Evolutionary conservation across 129 eudicot genomes (phyloP), one percentile per base, ranked within the genome.

Genomic region (Lactuca saligna): DNA sequence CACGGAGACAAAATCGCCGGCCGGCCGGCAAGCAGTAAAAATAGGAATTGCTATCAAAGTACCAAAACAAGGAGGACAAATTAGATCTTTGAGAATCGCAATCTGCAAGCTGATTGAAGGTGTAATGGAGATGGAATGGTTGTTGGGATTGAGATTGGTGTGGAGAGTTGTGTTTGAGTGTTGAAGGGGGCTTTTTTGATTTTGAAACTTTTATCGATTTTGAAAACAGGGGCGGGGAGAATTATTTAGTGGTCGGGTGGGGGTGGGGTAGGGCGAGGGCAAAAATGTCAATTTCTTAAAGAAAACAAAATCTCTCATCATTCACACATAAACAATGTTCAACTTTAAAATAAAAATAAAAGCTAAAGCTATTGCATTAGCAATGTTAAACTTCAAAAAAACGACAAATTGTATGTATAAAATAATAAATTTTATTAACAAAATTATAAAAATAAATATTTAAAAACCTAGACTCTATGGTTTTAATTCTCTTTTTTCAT

Each of bases 111-210:
- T 41, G 25, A 17, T 2, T 15, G 72, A 65, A 74, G 79, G 72
- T 74, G 72, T 13, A 17, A 74, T 65, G 66, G 72, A 63, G 54
- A 70, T 72, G 63, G 41, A 12, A 61, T 38, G 69, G 77, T 74
- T 74, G 79, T 74, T 74, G 72, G 16, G 72, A 65, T 74, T 48
- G 79, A 56, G 78, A 74, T 73, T 54, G 64, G 63, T 65, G 69
- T 62, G 29, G 58, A 51, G 69, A 64, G 38, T 64, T 32, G 77
- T 56, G 29, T 68, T 38, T 66, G 71, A 14, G 71, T 66, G 59
- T 64, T 61, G 70, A 71, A 20, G 46, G 38, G 57, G 66, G 55
- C 10, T 44, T 65, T 73, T 65, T 65, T 74, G 71, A 65, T 74
- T 56, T 74, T 74, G 37, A 65, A 65, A 74, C 48, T 29, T 44